Base-by-base conservation (phyloP, 2,329 filamentous ascomycete species). In the Colletotrichum liaoningense region DNA sequence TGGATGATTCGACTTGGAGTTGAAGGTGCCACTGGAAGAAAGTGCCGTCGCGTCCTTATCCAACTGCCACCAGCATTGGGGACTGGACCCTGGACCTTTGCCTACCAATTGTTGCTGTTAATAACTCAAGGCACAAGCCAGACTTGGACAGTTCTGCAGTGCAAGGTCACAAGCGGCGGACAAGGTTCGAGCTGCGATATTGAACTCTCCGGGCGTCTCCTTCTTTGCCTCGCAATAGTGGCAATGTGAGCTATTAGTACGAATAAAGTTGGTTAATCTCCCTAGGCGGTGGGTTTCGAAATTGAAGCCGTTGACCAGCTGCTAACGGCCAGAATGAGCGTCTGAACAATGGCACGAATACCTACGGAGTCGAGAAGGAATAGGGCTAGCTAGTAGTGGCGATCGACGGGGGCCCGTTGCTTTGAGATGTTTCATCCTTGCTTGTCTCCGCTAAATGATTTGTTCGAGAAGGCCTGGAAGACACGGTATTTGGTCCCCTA, bases 391-490 rank as follows among this genome's bases (percentile, higher is more conserved):
- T 70, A 49, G 56, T 54, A 62, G 35, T 35, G 60, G 46, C 46
- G 66, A 73, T 73, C 67, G 42, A 46, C 28, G 22, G 56, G 56
- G 38, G 66, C 54, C 14, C 56, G 66, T 16, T 70, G 59, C 35
- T 30, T 35, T 24, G 42, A 35, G 46, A 60, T 65, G 70, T 65
- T 73, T 73, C 70, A 60, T 46, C 60, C 56, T 65, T 46, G 66
- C 35, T 14, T 55, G 55, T 55, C 55, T 62, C 60, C 59, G 42
- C 59, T n/a, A 38, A 38, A 46, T 70, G 60, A 59, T 65, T 64
- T 72, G 67, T 73, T 73, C 70, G 70, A 73, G 70, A 73, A 73
- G 60, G 24, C 62, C 46, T 64, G 60, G 30, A 22, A 70, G 59
- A 70, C 56, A 56, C 35, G 28, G 52, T 7, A 28, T 26, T n/a